phyloP scores from a whole-genome alignment of 2,329 filamentous ascomycete genomes.

The Incumbomyces delicatus region DNA sequence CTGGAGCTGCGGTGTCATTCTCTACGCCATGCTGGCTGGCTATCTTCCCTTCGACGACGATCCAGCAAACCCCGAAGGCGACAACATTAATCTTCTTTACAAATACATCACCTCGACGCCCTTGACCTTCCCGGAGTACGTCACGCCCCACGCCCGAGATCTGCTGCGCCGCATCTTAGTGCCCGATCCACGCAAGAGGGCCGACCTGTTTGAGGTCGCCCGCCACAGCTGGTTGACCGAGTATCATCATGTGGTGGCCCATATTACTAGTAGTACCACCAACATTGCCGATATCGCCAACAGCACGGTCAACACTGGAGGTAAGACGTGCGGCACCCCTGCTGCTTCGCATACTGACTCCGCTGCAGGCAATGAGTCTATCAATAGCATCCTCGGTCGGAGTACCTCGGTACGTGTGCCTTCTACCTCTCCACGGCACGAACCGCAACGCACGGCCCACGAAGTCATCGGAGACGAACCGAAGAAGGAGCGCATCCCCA shows the following conservation, averaged over 20 bases:
- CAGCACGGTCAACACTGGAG: slow-evolving; percentile 52
- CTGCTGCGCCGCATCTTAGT: slow-evolving; percentile 87
- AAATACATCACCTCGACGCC: slow-evolving; percentile 98
- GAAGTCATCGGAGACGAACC: slow-evolving; percentile 3
- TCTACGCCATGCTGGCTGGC: slow-evolving; percentile 98
- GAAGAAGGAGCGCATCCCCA: slow-evolving; percentile 55
- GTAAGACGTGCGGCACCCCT: slow-evolving; percentile 31
- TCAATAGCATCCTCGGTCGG: slow-evolving; percentile 51
- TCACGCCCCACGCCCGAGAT: slow-evolving; percentile 91
- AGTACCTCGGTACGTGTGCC: slow-evolving; percentile 89
- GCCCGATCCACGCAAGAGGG: slow-evolving; percentile 85
- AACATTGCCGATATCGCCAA: slow-evolving; percentile 76
- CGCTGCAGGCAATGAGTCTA: slow-evolving; percentile 43
- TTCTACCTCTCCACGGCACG: slow-evolving; percentile 51
- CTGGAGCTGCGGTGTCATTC: slow-evolving; percentile 96
- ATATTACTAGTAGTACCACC: slow-evolving; percentile 93
- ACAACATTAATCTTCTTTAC: slow-evolving; percentile 98
- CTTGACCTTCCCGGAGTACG: slow-evolving; percentile 95
- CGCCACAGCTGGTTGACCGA: slow-evolving; percentile 97
- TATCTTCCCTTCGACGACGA: slow-evolving; percentile 98
- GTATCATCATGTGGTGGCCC: slow-evolving; percentile 90
- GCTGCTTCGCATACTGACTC: slow-evolving; percentile 2
- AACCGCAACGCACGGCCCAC: slow-evolving; percentile 41
- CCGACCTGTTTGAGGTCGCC: slow-evolving; percentile 93
- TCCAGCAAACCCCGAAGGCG: slow-evolving; percentile 92